phyloP scores from a whole-genome alignment of 371 early-diverging fungal genomes.

The Gilbertella persicaria region DNA sequence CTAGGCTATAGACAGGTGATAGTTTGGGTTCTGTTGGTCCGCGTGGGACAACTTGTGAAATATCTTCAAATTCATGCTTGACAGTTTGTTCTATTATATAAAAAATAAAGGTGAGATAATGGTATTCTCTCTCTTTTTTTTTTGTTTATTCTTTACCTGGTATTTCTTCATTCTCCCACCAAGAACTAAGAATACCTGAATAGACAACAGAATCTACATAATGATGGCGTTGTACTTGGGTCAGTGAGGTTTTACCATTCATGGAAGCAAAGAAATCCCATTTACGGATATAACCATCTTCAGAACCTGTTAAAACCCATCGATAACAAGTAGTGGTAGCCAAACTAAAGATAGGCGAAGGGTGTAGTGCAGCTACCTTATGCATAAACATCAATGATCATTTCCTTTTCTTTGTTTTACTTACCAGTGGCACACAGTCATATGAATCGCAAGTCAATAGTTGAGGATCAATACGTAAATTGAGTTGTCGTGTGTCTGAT shows the following conservation, averaged over 20 bases:
- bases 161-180: slow-evolving; percentile 91
- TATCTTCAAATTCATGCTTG: too few species aligned
- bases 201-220: slow-evolving; percentile 85
- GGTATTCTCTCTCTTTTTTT: too few species aligned
- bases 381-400: neutral
- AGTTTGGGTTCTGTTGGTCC: slow-evolving; percentile 59
- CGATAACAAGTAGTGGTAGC: slow-evolving; percentile 82
- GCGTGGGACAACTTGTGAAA: too few species aligned
- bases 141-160: too few species aligned
- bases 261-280: slow-evolving; percentile 90
- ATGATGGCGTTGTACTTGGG: slow-evolving; percentile 83
- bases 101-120: too few species aligned
- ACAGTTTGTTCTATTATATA: slow-evolving; percentile 13
- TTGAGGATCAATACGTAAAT: slow-evolving; percentile 40
- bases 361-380: slow-evolving; percentile 75
- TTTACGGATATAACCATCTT: slow-evolving; percentile 92
- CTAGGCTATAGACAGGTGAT: slow-evolving; percentile 91
- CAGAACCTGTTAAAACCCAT: slow-evolving; percentile 93
- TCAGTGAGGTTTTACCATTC: slow-evolving; percentile 81
- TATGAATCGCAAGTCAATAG: slow-evolving; percentile 49
- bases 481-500: slow-evolving; percentile 29
- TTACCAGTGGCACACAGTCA: slow-evolving; percentile 61
- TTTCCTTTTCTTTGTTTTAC: neutral
- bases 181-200: slow-evolving; percentile 84
- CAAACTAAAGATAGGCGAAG: slow-evolving; percentile 72